These are phyloP conservation scores for Dunaliella primolecta DNA, from an alignment of 139 green algal genomes.

Conservation along the genomic window DNA sequence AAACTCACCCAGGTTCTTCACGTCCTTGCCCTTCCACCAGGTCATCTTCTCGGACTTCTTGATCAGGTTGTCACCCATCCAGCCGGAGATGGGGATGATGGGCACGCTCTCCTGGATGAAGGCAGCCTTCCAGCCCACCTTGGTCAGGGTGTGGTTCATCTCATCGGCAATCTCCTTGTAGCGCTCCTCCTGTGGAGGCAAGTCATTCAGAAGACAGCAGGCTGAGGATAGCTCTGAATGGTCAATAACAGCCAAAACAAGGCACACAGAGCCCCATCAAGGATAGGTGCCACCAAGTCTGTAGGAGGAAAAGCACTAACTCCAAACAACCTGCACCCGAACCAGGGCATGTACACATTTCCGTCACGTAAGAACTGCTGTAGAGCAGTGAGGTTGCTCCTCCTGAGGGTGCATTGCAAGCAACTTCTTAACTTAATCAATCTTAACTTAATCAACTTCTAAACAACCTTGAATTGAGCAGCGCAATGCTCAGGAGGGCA, in stretches of 20 bases:
- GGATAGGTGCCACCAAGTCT: background rate
- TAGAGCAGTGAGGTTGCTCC: too few species aligned
- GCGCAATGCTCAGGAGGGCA: too few species aligned
- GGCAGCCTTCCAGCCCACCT: conserved; percentile 80
- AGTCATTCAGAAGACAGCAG: background rate
- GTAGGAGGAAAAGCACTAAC: background rate
- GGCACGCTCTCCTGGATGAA: conserved; percentile 86
- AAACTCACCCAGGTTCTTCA: conserved; percentile 53
- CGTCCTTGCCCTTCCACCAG: conserved; percentile 89
- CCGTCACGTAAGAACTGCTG: too few species aligned
- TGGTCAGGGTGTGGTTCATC: conserved; percentile 87
- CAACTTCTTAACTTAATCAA: too few species aligned
- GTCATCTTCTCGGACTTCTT: conserved; percentile 89
- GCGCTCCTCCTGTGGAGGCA: conserved; percentile 70
- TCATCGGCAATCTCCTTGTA: conserved; percentile 98
- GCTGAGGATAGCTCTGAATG: too few species aligned
- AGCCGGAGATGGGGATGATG: conserved; percentile 98
- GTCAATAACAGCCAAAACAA: background rate
- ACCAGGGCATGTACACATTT: too few species aligned
- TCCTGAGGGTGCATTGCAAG: too few species aligned
- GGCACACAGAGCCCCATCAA: background rate
- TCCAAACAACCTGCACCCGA: too few species aligned
- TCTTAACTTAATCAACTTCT: too few species aligned
- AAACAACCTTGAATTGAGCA: too few species aligned
- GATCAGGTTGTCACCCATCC: conserved; percentile 99